Conservation (phyloP, 1,139 yeast species). For the Geotrichum cucujoidarum region DNA sequence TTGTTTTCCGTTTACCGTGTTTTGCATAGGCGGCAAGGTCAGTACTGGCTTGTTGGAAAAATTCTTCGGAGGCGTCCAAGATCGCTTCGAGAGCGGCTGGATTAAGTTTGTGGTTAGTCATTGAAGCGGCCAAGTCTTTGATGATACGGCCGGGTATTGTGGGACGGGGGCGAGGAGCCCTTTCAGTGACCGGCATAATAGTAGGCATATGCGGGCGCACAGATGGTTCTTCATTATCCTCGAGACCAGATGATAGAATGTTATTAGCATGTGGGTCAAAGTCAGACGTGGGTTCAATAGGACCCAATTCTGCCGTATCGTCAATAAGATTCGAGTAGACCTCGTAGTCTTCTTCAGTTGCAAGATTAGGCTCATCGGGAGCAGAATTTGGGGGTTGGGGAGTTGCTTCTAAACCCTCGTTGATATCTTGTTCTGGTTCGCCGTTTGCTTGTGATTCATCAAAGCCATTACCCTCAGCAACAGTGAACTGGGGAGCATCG, state of each 20-base stretch:
- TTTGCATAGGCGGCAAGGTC: slow-evolving; percentile 32
- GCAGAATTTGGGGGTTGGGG: too few species aligned
- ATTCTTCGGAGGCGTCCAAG: slow-evolving; percentile 28
- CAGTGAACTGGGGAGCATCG: slow-evolving; percentile 1
- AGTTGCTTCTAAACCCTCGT: too few species aligned
- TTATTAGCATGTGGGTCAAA: not conserved
- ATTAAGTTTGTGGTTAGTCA: slow-evolving; percentile 22
- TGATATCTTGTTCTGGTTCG: not conserved
- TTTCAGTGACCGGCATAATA: not conserved
- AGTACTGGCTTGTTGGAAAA: slow-evolving; percentile 28
- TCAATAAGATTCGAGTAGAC: slow-evolving; percentile 10
- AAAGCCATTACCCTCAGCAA: not conserved
- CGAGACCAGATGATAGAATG: not conserved
- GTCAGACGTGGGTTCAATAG: too few species aligned
- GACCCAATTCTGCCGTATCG: slow-evolving; percentile 2
- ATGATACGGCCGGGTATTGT: slow-evolving; percentile 27
- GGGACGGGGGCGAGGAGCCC: slow-evolving; percentile 18
- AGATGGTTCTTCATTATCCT: not conserved
- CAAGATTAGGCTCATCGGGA: too few species aligned
- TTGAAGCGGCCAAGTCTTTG: slow-evolving; percentile 25
- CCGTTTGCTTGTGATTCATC: not conserved
- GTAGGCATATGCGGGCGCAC: not conserved
- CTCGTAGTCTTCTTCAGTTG: slow-evolving; percentile 15
- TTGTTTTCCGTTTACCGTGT: slow-evolving; percentile 31
- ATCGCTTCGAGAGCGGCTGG: slow-evolving; percentile 30